Percentiles rank a stretch among this genome's conserved stretches.
Evolutionary conservation across 2,329 filamentous ascomycete species (phyloP).

Genomic region (Chaetomiaceae sp.): DNA sequence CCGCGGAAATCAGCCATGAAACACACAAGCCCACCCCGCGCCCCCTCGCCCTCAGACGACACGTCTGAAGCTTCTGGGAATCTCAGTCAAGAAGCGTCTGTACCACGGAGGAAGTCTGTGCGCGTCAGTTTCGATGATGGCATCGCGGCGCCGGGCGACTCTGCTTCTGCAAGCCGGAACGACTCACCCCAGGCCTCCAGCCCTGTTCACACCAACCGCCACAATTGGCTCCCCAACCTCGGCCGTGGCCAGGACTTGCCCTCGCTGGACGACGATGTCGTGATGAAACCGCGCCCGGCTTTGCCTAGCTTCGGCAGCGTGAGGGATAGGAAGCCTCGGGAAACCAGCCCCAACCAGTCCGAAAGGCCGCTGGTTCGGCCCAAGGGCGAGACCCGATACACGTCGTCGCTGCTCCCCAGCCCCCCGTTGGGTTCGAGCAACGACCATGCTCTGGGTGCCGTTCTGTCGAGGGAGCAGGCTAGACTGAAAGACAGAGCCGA

Average conservation of each 20-base stretch:
- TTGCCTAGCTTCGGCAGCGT: conserved; percentile 73
- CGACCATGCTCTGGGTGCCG: conserved; percentile 54
- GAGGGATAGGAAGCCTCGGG: conserved; percentile 55
- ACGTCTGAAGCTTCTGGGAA: conserved; percentile 42
- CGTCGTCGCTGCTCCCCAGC: conserved; percentile 27
- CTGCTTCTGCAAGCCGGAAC: conserved; percentile 34
- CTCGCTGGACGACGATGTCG: conserved; percentile 55
- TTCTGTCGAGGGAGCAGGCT: conserved; percentile 51
- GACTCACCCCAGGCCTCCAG: conserved; percentile 39
- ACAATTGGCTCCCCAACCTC: conserved; percentile 50
- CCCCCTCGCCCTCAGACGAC: conserved; percentile 48
- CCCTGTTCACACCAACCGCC: conserved; percentile 36
- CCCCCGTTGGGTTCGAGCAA: conserved; percentile 47
- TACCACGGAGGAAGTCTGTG: conserved; percentile 57
- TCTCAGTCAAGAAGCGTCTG: conserved; percentile 33
- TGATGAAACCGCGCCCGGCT: conserved; percentile 70
- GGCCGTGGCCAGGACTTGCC: conserved; percentile 46
- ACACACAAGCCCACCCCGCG: conserved; percentile 52
- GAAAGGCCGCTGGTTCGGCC: conserved; percentile 58
- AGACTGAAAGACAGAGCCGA: conserved; percentile 39
- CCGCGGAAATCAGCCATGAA: conserved; percentile 77
- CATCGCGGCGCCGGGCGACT: conserved; percentile 51
- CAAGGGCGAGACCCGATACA: conserved; percentile 30
- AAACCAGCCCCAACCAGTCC: conserved; percentile 48
- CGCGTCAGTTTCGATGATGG: conserved; percentile 76